phyloP scores from a whole-genome alignment of 2,329 filamentous ascomycete genomes.

The Aureobasidium zeae region DNA sequence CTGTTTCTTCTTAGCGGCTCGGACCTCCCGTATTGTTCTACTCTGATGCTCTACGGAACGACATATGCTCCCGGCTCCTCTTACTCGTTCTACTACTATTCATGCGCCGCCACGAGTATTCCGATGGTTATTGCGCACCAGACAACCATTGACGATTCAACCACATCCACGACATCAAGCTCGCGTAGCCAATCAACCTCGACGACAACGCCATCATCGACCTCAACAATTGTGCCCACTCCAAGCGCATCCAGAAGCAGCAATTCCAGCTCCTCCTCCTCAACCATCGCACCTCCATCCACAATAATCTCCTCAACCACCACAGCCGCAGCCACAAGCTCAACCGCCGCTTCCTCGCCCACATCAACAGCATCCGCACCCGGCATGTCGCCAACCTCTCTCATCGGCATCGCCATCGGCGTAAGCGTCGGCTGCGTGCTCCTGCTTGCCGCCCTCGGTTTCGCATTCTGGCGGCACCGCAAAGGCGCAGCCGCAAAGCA shows the following conservation, averaged over 20 bases:
- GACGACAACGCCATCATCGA: background rate
- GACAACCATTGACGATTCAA: background rate
- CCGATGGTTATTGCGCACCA: constrained; percentile 5
- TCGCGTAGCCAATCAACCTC: background rate
- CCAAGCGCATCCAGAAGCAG: background rate
- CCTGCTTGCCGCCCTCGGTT: constrained; percentile 16
- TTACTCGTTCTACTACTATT: constrained; percentile 9
- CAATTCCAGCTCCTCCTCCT: background rate
- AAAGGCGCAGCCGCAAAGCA: too few species aligned
- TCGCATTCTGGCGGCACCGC: background rate
- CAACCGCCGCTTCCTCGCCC: background rate
- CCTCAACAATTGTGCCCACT: background rate
- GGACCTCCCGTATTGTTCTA: constrained; percentile 3
- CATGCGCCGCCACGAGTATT: background rate
- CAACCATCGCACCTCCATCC: background rate
- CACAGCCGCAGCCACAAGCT: background rate
- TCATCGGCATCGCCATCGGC: constrained; percentile 8
- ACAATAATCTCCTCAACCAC: background rate
- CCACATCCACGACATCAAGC: background rate
- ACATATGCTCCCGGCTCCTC: background rate
- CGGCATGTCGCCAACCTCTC: background rate
- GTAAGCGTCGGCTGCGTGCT: constrained; percentile 20
- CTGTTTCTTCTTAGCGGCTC: constrained; percentile 6
- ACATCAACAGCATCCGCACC: background rate
- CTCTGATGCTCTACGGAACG: constrained; percentile 6